These are phyloP conservation scores for Gossypium turneri DNA, from an alignment of 345 rosid genomes.

Conservation along the genomic window DNA sequence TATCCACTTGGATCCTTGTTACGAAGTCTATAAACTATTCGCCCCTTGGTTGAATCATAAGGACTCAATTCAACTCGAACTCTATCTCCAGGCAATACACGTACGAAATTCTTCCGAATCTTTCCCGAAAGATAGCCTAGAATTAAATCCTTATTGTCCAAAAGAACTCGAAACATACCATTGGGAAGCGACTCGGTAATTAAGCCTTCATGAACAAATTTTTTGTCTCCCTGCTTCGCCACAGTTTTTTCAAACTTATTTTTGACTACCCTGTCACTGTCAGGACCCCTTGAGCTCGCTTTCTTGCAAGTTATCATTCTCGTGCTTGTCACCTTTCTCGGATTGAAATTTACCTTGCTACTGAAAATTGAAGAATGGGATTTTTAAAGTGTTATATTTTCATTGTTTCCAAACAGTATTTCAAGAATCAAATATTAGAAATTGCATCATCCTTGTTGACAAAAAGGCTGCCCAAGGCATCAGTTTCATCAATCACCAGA, in stretches of 20 bases:
- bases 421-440: background rate
- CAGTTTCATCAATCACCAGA: background rate
- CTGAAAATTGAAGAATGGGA: background rate
- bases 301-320: conserved; percentile 31
- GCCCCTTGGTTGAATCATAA: conserved; percentile 76
- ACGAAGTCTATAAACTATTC: conserved; percentile 59
- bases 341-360: conserved; percentile 23
- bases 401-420: background rate
- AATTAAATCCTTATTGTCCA: conserved; percentile 53
- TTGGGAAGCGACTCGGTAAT: conserved; percentile 41
- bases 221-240: conserved; percentile 36
- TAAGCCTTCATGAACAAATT: conserved; percentile 39
- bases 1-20: conserved; percentile 32
- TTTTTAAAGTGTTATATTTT: background rate
- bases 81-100: conserved; percentile 86
- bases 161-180: conserved; percentile 62
- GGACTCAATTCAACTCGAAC: conserved; percentile 83
- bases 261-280: conserved; percentile 17
- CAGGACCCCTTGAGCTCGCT: conserved; percentile 30
- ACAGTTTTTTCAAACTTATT: conserved; percentile 27
- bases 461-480: background rate
- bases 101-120: conserved; percentile 76
- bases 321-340: conserved; percentile 17
- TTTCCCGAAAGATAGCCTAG: conserved; percentile 91
- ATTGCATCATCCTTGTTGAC: background rate